A percentile compares a stretch with the other conserved stretches of the same genome.
phyloP scores from a whole-genome alignment of 2,329 filamentous ascomycete species.

The Ophiostoma populinum region DNA sequence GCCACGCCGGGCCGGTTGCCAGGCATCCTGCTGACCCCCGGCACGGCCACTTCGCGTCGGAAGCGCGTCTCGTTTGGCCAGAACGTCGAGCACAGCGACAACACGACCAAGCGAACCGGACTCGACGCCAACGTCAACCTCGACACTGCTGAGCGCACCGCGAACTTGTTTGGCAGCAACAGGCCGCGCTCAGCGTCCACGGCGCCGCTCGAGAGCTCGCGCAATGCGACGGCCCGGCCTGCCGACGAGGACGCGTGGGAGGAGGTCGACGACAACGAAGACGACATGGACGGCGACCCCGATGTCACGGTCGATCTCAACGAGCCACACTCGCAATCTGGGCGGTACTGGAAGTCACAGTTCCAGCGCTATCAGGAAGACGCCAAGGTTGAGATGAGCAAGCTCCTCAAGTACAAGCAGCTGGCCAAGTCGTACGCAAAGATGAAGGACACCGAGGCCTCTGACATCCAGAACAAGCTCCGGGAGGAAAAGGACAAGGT shows the following conservation, averaged over 20 bases:
- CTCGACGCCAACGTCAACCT: constrained; percentile 15
- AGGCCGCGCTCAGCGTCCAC: constrained; percentile 24
- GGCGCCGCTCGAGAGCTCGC: constrained; percentile 27
- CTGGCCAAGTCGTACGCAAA: constrained; percentile 63
- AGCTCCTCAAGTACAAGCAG: constrained; percentile 63
- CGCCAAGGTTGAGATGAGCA: constrained; percentile 57
- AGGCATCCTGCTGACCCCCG: constrained; percentile 47
- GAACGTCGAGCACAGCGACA: constrained; percentile 31
- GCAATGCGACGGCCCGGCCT: constrained; percentile 8
- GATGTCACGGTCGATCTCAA: constrained; percentile 56
- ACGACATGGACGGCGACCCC: constrained; percentile 22
- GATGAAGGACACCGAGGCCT: constrained; percentile 57
- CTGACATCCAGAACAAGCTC: constrained; percentile 46
- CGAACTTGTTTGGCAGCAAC: constrained; percentile 9
- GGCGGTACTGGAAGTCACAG: constrained; percentile 64
- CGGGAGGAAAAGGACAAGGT: constrained; percentile 51
- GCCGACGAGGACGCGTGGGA: constrained; percentile 33
- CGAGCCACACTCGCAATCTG: constrained; percentile 57
- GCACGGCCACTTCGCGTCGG: constrained; percentile 39
- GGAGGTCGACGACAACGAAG: constrained; percentile 26
- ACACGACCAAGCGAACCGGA: constrained; percentile 15
- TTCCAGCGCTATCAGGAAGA: constrained; percentile 58
- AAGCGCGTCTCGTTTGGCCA: constrained; percentile 50
- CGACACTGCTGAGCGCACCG: constrained; percentile 11
- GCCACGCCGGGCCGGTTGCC: constrained; percentile 18